These are phyloP conservation scores for Sugiyamaella xylanicola DNA, from an alignment of 1,139 yeast species.

Conservation along the genomic window DNA sequence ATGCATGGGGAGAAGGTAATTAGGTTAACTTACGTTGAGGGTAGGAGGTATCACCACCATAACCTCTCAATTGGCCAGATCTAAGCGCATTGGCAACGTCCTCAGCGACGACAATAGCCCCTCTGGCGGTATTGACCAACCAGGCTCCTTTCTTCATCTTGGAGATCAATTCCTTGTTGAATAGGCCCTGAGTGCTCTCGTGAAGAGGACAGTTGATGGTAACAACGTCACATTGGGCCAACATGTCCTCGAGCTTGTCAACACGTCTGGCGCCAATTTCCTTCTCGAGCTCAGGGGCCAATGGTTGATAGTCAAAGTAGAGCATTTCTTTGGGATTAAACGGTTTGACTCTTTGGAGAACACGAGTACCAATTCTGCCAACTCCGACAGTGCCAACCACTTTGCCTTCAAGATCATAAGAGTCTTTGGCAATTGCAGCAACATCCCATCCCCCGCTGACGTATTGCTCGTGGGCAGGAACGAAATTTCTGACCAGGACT, in stretches of 20 bases:
- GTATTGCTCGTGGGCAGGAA: constrained; percentile 74
- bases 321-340: constrained; percentile 72
- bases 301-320: constrained; percentile 73
- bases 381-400: constrained; percentile 77
- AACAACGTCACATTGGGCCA: constrained; percentile 66
- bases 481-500: constrained; percentile 70
- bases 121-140: constrained; percentile 81
- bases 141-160: constrained; percentile 76
- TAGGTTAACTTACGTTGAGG: constrained; percentile 55
- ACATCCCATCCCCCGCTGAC: constrained; percentile 68
- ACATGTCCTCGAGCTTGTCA: constrained; percentile 64
- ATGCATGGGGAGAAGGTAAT: background rate
- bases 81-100: constrained; percentile 74
- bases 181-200: constrained; percentile 64
- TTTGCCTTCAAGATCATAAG: constrained; percentile 74
- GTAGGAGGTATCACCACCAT: constrained; percentile 83
- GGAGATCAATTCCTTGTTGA: constrained; percentile 65
- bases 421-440: constrained; percentile 71
- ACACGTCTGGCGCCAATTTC: constrained; percentile 64
- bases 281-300: constrained; percentile 58
- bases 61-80: constrained; percentile 69
- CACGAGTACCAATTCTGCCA: constrained; percentile 78
- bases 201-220: constrained; percentile 79
- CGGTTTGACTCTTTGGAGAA: constrained; percentile 69
- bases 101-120: constrained; percentile 70